These are phyloP conservation scores for Candida maesae DNA, from an alignment of 805 yeast genomes.

Conservation along the genomic window DNA sequence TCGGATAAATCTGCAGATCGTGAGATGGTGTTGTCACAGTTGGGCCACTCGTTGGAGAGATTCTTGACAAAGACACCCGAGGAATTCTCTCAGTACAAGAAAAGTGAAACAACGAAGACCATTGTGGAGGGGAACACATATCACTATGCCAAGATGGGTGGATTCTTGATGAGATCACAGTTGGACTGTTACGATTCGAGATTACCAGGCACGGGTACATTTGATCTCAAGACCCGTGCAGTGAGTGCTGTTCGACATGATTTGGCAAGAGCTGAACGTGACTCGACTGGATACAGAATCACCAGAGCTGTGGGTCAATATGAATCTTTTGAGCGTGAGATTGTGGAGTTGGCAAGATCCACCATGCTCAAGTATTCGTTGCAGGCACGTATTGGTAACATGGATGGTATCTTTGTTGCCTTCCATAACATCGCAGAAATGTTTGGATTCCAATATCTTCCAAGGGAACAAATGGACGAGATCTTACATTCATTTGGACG, in stretches of 20 bases:
- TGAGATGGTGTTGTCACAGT: constrained; percentile 62
- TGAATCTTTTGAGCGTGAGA: constrained; percentile 84
- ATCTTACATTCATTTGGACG: constrained; percentile 47
- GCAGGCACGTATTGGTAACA: constrained; percentile 91
- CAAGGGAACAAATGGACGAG: constrained; percentile 67
- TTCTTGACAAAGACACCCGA: constrained; percentile 58
- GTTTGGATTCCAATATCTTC: constrained; percentile 89
- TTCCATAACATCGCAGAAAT: constrained; percentile 78
- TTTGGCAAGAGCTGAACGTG: constrained; percentile 44
- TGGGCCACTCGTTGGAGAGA: constrained; percentile 80
- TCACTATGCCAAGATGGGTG: constrained; percentile 67
- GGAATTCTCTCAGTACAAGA: constrained; percentile 41
- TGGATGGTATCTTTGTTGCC: constrained; percentile 95
- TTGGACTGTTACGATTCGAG: constrained; percentile 75
- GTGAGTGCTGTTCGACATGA: constrained; percentile 84
- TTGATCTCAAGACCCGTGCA: constrained; percentile 91
- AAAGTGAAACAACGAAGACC: constrained; percentile 15
- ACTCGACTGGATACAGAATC: constrained; percentile 58
- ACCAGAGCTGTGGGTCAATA: constrained; percentile 54
- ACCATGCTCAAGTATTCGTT: constrained; percentile 80
- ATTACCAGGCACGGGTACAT: constrained; percentile 86
- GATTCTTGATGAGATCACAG: constrained; percentile 83
- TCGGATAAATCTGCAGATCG: constrained; percentile 63
- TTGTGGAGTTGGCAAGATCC: constrained; percentile 67
- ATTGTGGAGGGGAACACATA: constrained; percentile 38